phyloP scores from a whole-genome alignment of 1,284 basidiomycete genomes.

The Boletus subluridellus region DNA sequence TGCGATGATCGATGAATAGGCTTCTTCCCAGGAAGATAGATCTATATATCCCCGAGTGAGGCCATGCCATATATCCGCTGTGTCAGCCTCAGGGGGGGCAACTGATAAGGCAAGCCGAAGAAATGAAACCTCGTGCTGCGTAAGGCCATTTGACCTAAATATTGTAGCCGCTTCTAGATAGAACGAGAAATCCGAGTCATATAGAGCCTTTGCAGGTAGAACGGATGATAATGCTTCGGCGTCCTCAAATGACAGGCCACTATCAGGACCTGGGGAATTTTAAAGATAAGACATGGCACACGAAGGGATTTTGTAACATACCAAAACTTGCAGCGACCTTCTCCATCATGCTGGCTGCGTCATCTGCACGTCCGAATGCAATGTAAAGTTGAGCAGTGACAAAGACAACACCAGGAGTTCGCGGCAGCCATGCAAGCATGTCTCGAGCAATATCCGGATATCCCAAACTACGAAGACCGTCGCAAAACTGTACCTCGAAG shows the following conservation, averaged over 20 bases:
- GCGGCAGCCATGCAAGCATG: constrained; percentile 70
- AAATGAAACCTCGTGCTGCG: constrained; percentile 68
- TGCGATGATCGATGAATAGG: constrained; percentile 74
- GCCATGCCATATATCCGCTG: constrained; percentile 68
- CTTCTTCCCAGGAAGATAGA: constrained; percentile 76
- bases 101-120: constrained; percentile 74
- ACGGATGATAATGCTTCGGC: constrained; percentile 58
- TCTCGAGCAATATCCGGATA: constrained; percentile 62
- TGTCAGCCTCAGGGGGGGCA: constrained; percentile 51
- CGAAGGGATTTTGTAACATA: constrained; percentile 32
- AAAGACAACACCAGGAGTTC: constrained; percentile 72
- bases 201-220: constrained; percentile 55
- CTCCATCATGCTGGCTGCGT: constrained; percentile 69
- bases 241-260: constrained; percentile 56
- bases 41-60: constrained; percentile 77
- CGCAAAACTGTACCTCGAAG: constrained; percentile 69
- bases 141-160: constrained; percentile 59
- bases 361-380: constrained; percentile 68
- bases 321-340: constrained; percentile 76
- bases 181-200: constrained; percentile 66
- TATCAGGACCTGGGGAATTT: constrained; percentile 46
- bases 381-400: constrained; percentile 68
- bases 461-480: constrained; percentile 62
- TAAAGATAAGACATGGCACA: constrained; percentile 10
- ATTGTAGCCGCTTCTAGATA: constrained; percentile 74